These are phyloP conservation scores for Colletotrichum sp. DNA, from an alignment of 2,329 filamentous ascomycete species.

Conservation along the genomic window DNA sequence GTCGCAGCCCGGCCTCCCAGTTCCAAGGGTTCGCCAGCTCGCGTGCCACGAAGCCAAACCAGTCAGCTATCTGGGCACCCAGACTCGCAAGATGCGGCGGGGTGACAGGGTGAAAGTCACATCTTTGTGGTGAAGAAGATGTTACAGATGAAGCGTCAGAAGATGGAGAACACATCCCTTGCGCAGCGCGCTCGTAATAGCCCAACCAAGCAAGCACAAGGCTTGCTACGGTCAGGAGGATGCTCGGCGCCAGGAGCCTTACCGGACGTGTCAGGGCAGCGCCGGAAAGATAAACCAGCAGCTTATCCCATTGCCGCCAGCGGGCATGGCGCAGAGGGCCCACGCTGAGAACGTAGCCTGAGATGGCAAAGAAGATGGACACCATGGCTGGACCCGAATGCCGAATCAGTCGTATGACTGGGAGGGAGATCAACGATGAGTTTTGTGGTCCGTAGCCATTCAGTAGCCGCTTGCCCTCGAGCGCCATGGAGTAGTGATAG, in stretches of 20 bases:
- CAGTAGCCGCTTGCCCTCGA: not conserved
- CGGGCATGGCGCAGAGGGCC: not conserved
- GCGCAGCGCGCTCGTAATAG: not conserved
- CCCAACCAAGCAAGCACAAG: not conserved
- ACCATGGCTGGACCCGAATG: not conserved
- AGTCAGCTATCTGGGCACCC: not conserved
- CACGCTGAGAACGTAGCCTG: not conserved
- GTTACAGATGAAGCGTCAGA: not conserved
- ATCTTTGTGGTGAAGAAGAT: not conserved
- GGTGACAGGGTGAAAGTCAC: not conserved
- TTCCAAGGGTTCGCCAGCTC: not conserved
- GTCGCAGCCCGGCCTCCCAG: not conserved
- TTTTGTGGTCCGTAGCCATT: not conserved
- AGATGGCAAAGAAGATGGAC: not conserved
- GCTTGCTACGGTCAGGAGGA: not conserved
- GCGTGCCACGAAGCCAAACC: not conserved
- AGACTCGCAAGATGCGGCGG: not conserved
- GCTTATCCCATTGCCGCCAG: not conserved
- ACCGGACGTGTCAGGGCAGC: not conserved
- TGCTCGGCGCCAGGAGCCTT: not conserved
- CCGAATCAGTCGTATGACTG: not conserved
- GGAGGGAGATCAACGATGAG: not conserved
- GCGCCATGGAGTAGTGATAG: not conserved
- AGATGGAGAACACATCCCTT: not conserved
- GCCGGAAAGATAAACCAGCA: not conserved